A percentile compares a stretch with the other conserved stretches of the same genome.
These are phyloP conservation scores for Citrus sinensis DNA, from an alignment of 345 rosid species.

Conservation along the genomic window DNA sequence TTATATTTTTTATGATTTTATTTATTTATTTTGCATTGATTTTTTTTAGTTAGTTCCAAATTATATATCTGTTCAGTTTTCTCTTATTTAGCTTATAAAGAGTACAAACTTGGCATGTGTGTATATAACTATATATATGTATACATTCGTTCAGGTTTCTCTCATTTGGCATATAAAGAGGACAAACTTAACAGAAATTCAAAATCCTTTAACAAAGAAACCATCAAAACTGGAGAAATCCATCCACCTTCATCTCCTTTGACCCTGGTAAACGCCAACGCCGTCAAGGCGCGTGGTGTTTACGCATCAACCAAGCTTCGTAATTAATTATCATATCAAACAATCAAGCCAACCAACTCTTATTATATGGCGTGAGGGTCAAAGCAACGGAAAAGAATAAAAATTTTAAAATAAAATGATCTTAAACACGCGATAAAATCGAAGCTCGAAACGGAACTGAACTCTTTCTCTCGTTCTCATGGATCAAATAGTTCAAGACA, in stretches of 20 bases:
- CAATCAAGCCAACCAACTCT: background rate
- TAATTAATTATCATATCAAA: no score
- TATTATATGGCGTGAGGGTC: background rate
- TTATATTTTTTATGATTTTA: background rate
- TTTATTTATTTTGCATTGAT: no score
- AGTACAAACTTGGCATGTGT: no score
- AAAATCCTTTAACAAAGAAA: background rate
- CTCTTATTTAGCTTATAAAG: background rate
- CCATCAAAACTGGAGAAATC: no score
- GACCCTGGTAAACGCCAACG: background rate
- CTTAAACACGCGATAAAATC: background rate
- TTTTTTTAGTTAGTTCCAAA: background rate
- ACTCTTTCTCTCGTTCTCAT: background rate
- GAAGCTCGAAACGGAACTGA: background rate
- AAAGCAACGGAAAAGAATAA: no score
- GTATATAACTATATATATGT: no score
- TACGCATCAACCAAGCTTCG: background rate
- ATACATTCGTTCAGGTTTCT: background rate
- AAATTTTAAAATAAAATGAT: no score
- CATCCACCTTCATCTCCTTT: no score
- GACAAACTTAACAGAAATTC: background rate
- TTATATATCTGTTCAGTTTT: background rate
- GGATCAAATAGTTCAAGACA: background rate
- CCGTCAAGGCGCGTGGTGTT: background rate
- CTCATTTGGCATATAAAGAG: background rate